phyloP scores from a whole-genome alignment of 495 filamentous ascomycete species.

The Parmelia sp. region DNA sequence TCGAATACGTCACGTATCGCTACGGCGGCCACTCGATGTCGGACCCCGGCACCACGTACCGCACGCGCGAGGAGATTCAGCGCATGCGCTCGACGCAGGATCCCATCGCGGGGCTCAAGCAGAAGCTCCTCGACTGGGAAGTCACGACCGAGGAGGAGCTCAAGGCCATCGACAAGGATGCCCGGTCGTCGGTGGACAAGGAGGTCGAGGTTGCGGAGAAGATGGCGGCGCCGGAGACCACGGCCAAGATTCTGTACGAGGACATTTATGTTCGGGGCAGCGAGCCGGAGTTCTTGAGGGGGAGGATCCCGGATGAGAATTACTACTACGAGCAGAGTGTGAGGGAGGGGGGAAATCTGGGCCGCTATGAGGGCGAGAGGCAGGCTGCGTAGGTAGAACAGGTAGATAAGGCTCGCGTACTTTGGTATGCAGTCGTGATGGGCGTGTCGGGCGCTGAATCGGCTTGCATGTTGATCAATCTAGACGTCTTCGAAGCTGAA shows the following conservation, averaged over 20 bases:
- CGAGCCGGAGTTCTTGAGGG: conserved; percentile 87
- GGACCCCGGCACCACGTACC: conserved; percentile 97
- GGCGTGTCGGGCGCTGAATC: too few relatives aligned
- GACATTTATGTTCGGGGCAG: conserved; percentile 92
- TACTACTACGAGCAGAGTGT: conserved; percentile 65
- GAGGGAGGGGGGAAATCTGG: conserved; percentile 23
- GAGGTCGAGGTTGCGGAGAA: conserved; percentile 87
- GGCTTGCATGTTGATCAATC: too few relatives aligned
- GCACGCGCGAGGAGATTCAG: conserved; percentile 97
- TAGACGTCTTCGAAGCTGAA: too few relatives aligned
- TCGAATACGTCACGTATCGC: conserved; percentile 98
- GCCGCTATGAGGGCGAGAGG: conserved; percentile 13
- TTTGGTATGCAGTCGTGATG: neutral
- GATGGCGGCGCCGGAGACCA: conserved; percentile 73
- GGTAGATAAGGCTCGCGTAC: conserved; percentile 23
- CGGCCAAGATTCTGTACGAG: conserved; percentile 77
- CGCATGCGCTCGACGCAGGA: conserved; percentile 98
- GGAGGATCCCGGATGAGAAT: conserved; percentile 86
- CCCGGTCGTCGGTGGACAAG: conserved; percentile 71
- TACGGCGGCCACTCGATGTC: conserved; percentile 99
- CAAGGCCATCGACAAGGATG: conserved; percentile 90
- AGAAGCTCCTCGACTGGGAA: conserved; percentile 93
- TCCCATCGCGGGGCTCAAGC: conserved; percentile 95
- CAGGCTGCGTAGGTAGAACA: conserved; percentile 4
- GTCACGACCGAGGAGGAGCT: conserved; percentile 93